phyloP scores from a whole-genome alignment of 306 rosid genomes.

The Oxytropis ochrocephala region DNA sequence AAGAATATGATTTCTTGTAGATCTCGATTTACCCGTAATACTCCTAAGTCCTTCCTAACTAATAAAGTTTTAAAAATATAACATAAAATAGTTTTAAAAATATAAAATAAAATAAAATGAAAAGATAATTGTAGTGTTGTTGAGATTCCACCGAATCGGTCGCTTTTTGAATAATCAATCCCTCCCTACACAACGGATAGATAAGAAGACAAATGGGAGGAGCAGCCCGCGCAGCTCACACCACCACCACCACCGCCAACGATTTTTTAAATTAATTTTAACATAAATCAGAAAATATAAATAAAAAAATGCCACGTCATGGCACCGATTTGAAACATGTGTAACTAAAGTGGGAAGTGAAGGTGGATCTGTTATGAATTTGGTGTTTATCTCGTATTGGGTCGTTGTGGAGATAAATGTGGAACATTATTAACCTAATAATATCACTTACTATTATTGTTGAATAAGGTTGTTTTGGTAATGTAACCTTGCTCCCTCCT shows the following conservation, averaged over 20 bases:
- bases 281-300: neutral
- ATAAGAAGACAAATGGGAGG: neutral
- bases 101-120: no score
- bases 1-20: no score
- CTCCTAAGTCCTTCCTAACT: no score
- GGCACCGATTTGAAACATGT: neutral
- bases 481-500: neutral
- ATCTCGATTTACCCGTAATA: no score
- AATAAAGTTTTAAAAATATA: no score
- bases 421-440: no score
- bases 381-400: neutral
- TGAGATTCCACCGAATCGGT: no score
- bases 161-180: no score
- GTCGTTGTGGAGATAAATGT: no score
- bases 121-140: no score
- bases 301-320: neutral
- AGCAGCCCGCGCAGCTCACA: neutral
- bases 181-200: no score
- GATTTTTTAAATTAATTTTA: neutral
- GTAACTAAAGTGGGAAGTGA: neutral
- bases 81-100: no score
- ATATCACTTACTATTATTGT: neutral
- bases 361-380: neutral
- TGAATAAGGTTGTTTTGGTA: neutral
- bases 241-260: slow-evolving; percentile 7